phyloP scores from a whole-genome alignment of 2,329 filamentous ascomycete species.

The Monascus ruber region DNA sequence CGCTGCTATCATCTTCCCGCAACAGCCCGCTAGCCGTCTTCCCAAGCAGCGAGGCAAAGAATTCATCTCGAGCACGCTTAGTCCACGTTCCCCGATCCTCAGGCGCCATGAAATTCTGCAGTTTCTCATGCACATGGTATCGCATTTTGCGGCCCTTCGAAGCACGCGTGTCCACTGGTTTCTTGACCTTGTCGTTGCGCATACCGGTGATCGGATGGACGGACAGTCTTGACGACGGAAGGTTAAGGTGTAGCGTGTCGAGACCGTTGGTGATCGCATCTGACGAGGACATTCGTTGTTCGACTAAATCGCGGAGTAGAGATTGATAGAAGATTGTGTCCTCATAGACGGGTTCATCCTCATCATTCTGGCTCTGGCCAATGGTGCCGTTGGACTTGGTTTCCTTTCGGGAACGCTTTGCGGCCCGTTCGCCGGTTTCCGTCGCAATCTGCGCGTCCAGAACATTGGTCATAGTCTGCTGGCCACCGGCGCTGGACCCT shows the following conservation, averaged over 20 bases:
- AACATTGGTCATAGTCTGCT: slow-evolving; percentile 40
- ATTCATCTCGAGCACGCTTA: slow-evolving; percentile 60
- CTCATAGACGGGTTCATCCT: slow-evolving; percentile 60
- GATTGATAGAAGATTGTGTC: slow-evolving; percentile 92
- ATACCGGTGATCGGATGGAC: slow-evolving; percentile 32
- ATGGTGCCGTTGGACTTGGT: slow-evolving; percentile 2
- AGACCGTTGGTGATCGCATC: slow-evolving; percentile 36
- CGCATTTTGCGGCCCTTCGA: slow-evolving; percentile 91
- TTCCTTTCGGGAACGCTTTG: slow-evolving; percentile 20
- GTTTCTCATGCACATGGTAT: slow-evolving; percentile 90
- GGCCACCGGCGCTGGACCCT: slow-evolving; percentile 36
- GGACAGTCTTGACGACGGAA: slow-evolving; percentile 25
- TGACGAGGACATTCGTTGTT: slow-evolving; percentile 65
- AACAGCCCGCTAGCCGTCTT: slow-evolving; percentile 50
- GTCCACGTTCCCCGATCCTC: slow-evolving; percentile 76
- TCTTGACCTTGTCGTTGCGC: slow-evolving; percentile 56
- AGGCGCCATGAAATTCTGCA: slow-evolving; percentile 96
- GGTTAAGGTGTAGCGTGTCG: slow-evolving; percentile 23
- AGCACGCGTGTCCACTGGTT: slow-evolving; percentile 81
- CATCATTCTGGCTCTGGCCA: slow-evolving; percentile 1
- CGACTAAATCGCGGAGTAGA: slow-evolving; percentile 82
- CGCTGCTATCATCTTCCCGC: slow-evolving; percentile 43
- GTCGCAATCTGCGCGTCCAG: slow-evolving; percentile 35
- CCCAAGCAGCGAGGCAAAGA: slow-evolving; percentile 66
- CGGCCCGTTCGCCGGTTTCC: slow-evolving; percentile 21